Evolutionary conservation across 139 green algal genomes (phyloP).

Genomic region (Edaphochlamys debaryana): DNA sequence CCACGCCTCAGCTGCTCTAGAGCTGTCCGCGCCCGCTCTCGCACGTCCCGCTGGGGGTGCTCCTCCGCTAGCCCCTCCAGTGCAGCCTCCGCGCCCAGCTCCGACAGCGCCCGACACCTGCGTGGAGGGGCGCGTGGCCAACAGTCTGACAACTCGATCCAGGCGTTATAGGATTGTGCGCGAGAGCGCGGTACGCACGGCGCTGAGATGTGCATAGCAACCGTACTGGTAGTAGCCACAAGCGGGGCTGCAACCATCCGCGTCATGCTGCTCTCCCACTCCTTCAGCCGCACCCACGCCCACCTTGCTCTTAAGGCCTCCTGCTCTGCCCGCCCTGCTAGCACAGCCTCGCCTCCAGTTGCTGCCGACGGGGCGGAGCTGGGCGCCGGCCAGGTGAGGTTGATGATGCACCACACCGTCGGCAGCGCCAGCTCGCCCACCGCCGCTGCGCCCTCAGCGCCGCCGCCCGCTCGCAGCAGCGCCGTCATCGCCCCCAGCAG

Average conservation of each 20-base stretch:
- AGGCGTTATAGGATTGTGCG: too few species aligned
- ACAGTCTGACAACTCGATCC: too few species aligned
- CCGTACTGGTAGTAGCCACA: too few species aligned
- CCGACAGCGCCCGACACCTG: conserved; percentile 35
- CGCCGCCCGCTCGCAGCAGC: not conserved
- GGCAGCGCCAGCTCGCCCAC: conserved; percentile 42
- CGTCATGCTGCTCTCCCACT: not conserved
- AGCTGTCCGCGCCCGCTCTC: conserved; percentile 49
- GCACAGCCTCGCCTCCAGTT: not conserved
- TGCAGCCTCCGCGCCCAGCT: conserved; percentile 27
- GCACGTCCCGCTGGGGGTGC: conserved; percentile 40
- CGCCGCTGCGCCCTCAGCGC: too few species aligned
- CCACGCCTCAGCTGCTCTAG: conserved; percentile 41
- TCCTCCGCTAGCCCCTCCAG: conserved; percentile 14
- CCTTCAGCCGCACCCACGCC: too few species aligned
- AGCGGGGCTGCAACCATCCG: too few species aligned
- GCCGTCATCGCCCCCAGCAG: conserved; percentile 36
- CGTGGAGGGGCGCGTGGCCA: too few species aligned
- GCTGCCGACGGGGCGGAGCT: not conserved
- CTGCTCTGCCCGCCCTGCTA: not conserved
- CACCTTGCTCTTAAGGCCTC: not conserved
- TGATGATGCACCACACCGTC: conserved; percentile 65
- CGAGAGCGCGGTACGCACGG: too few species aligned
- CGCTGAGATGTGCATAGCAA: too few species aligned
- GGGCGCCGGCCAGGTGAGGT: conserved; percentile 46